Evolutionary conservation across 2,329 filamentous ascomycete species (phyloP).

Genomic region (Diaporthe citrichinensis): DNA sequence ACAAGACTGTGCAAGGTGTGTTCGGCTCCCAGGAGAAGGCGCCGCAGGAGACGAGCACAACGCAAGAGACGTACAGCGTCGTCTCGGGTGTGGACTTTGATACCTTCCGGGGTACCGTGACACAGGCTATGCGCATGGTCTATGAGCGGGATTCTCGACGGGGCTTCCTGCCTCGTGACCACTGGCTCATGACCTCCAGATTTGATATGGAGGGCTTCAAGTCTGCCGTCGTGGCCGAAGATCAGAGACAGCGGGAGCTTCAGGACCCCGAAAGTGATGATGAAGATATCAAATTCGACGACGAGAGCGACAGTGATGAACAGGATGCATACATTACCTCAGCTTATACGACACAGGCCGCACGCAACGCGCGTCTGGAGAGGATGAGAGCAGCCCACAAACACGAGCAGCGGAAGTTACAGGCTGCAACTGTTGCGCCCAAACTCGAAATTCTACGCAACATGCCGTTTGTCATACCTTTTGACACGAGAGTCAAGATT

Average conservation of each 20-base stretch:
- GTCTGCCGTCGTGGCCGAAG: slow-evolving; percentile 86
- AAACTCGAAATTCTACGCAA: slow-evolving; percentile 92
- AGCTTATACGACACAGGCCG: slow-evolving; percentile 36
- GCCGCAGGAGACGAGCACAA: slow-evolving; percentile 41
- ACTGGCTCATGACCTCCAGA: slow-evolving; percentile 93
- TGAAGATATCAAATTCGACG: slow-evolving; percentile 56
- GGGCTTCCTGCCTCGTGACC: slow-evolving; percentile 83
- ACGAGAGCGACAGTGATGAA: slow-evolving; percentile 54
- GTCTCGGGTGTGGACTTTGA: slow-evolving; percentile 81
- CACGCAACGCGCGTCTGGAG: slow-evolving; percentile 57
- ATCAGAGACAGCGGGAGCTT: slow-evolving; percentile 81
- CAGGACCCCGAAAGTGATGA: slow-evolving; percentile 72
- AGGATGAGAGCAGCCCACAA: slow-evolving; percentile 74
- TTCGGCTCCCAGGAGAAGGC: slow-evolving; percentile 9
- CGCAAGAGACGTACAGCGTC: slow-evolving; percentile 51
- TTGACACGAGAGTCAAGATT: slow-evolving; percentile 90
- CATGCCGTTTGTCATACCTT: slow-evolving; percentile 97
- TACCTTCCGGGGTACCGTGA: slow-evolving; percentile 84
- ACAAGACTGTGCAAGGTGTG: slow-evolving; percentile 26
- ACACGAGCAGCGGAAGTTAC: slow-evolving; percentile 76
- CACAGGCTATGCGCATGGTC: slow-evolving; percentile 85
- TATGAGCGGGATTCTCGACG: slow-evolving; percentile 95
- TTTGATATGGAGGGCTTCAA: slow-evolving; percentile 94
- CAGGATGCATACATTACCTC: slow-evolving; percentile 64
- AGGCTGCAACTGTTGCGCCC: slow-evolving; percentile 84